Evolutionary conservation across 768 basidiomycete genomes (phyloP), one percentile per base, ranked within the genome.

Genomic region (Favolaschia claudopus): DNA sequence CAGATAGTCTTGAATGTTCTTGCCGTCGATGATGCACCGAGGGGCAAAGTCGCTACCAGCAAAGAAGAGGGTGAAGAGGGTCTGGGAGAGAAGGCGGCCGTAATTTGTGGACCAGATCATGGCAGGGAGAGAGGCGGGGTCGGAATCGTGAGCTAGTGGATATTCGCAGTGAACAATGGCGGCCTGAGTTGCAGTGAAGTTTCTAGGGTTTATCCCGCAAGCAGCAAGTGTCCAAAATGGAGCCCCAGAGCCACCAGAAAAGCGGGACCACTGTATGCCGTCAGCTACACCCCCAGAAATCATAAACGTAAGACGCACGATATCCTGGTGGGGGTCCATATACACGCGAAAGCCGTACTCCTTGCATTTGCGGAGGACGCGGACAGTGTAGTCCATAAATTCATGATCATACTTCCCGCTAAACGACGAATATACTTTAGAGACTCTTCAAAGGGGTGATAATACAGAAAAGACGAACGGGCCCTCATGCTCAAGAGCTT

Each of bases 81-180:
- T 96, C 70, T 95, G 92, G 19, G 88, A 87, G 47, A 90, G 85
- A 27, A 98, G 87, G 17, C 91, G 92, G 37, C 91, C 87, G 70
- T 98, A 98, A 70, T 99, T 98, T 24, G 96, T 98, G 7, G 89
- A 87, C 97, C 97, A 99, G 60, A 95, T 85, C 97, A 99, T 99
- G 44, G 91, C 87, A 6, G 97, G 96, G 60, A 95, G 82, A 0
- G 84, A 71, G 3, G 85, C 80, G 0, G 96, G 95, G 63, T 90
- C 81, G 5, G 93, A 82, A 0, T 74, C 68, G 40, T 82, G 79
- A 0, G 88, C 74, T 7, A 79, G 68, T 0, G 93, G 89, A 74
- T 93, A 99, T 76, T 99, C 96, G 73, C 85, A 89, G 71, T 99
- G 95, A 8, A 99, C 67, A 49, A 96, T 86, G 31, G 95, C 89